Conservation (phyloP, 352 stramenopile genomes). For the Phytophthora sansomeana region DNA sequence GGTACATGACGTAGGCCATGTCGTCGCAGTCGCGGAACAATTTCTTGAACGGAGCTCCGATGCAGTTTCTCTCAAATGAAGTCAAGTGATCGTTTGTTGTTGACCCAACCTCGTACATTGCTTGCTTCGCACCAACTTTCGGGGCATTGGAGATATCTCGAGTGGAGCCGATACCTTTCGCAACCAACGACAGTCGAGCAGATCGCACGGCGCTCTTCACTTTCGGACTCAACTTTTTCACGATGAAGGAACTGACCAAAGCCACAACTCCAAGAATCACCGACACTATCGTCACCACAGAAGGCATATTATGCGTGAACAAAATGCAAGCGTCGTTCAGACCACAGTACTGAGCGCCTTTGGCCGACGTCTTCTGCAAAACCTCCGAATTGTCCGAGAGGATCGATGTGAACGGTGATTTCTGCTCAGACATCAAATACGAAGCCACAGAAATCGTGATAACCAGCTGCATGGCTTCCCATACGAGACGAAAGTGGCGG, state of each 20-base stretch:
- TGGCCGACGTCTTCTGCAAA: neutral
- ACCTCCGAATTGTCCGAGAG: constrained; percentile 17
- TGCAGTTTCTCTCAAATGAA: constrained; percentile 35
- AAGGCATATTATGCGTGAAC: neutral
- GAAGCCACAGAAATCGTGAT: constrained; percentile 5
- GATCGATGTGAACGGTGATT: constrained; percentile 9
- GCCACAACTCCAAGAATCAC: neutral
- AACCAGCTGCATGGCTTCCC: constrained; percentile 27
- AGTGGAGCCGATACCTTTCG: too few species aligned
- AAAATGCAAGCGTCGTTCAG: constrained; percentile 1
- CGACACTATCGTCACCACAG: neutral
- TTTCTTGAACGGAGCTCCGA: constrained; percentile 27
- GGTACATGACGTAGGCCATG: constrained; percentile 36
- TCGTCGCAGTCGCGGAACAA: constrained; percentile 38
- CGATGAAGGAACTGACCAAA: neutral
- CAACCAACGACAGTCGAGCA: too few species aligned
- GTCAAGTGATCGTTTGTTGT: constrained; percentile 21
- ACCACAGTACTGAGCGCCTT: neutral
- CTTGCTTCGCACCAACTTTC: too few species aligned
- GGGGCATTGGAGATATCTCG: too few species aligned
- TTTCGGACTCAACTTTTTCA: neutral
- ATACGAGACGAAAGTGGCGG: constrained; percentile 25
- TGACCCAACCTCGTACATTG: too few species aligned
- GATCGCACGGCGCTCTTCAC: neutral
- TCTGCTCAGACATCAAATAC: constrained; percentile 2